A percentile compares a stretch with the other conserved stretches of the same genome.
Conservation (phyloP, 2,329 filamentous ascomycete genomes). For the Fusarium longipes region DNA sequence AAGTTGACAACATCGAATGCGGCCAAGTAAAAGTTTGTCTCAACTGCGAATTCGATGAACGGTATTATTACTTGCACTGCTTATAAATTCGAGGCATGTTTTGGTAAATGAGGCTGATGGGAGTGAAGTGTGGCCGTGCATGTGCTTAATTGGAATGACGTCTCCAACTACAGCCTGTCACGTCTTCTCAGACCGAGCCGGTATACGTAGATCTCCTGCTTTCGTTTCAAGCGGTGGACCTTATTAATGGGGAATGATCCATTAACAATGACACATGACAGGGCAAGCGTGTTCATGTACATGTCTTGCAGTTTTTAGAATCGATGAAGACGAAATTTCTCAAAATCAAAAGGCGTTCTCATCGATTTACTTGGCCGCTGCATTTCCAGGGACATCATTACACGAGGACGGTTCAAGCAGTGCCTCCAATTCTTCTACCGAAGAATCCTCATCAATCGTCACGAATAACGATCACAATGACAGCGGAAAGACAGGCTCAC, state of each 20-base stretch:
- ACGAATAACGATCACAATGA: conserved; percentile 1
- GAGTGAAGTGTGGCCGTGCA: conserved; percentile 18
- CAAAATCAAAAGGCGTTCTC: conserved; percentile 1
- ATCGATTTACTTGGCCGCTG: background rate
- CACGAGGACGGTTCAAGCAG: background rate
- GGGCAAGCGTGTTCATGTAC: conserved; percentile 2
- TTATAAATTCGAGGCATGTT: background rate
- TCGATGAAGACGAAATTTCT: conserved; percentile 25
- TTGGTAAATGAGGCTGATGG: conserved; percentile 5
- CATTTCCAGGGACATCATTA: background rate
- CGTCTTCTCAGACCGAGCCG: background rate
- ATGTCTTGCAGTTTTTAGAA: background rate
- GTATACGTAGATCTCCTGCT: background rate
- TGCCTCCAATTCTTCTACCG: background rate
- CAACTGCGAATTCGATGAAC: background rate
- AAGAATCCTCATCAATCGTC: background rate
- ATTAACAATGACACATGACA: conserved; percentile 25
- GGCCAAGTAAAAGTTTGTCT: background rate
- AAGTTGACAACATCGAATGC: background rate
- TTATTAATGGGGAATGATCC: conserved; percentile 18
- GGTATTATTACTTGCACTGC: background rate
- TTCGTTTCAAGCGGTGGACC: conserved; percentile 2
- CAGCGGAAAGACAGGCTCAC: conserved; percentile 19
- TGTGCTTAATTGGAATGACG: conserved; percentile 10
- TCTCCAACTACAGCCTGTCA: conserved; percentile 5